These are phyloP conservation scores for Diospyros kaki DNA, from an alignment of 148 eudicot species.

Conservation along the genomic window DNA sequence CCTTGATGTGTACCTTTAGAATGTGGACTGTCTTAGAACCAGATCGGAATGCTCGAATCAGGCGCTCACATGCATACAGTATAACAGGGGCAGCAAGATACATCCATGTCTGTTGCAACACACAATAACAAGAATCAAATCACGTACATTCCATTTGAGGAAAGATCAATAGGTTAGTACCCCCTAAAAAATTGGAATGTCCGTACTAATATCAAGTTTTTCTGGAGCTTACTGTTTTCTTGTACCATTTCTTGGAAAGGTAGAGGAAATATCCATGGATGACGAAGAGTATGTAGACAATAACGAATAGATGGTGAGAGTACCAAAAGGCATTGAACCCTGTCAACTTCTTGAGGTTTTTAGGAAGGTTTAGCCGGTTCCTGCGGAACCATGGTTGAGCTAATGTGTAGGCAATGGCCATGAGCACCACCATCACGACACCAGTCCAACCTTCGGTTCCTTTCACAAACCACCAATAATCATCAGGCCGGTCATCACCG, in stretches of 20 bases:
- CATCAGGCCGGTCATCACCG: conserved; percentile 24
- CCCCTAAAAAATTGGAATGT: background rate
- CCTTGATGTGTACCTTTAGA: conserved; percentile 31
- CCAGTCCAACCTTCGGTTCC: conserved; percentile 57
- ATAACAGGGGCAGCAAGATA: conserved; percentile 48
- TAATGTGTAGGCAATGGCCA: conserved; percentile 41
- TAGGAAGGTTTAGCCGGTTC: conserved; percentile 42
- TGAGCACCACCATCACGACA: conserved; percentile 40
- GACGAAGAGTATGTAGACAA: conserved; percentile 44
- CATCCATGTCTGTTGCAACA: conserved; percentile 51
- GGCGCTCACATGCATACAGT: conserved; percentile 39
- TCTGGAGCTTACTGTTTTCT: conserved; percentile 37
- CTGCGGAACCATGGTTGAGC: conserved; percentile 65
- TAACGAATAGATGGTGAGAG: conserved; percentile 55
- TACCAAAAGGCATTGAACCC: conserved; percentile 67
- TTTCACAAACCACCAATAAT: conserved; percentile 58
- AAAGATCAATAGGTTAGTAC: background rate
- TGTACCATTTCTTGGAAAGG: conserved; percentile 36
- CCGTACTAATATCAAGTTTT: background rate
- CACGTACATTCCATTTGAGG: background rate
- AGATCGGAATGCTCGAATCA: conserved; percentile 41
- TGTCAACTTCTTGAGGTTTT: conserved; percentile 40
- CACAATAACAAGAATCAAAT: background rate
- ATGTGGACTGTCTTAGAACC: conserved; percentile 45
- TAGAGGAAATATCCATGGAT: conserved; percentile 44